Percentiles rank a stretch among this genome's conserved stretches.
Evolutionary conservation across 306 rosid species (phyloP).

Genomic region (Astragalus membranaceus): DNA sequence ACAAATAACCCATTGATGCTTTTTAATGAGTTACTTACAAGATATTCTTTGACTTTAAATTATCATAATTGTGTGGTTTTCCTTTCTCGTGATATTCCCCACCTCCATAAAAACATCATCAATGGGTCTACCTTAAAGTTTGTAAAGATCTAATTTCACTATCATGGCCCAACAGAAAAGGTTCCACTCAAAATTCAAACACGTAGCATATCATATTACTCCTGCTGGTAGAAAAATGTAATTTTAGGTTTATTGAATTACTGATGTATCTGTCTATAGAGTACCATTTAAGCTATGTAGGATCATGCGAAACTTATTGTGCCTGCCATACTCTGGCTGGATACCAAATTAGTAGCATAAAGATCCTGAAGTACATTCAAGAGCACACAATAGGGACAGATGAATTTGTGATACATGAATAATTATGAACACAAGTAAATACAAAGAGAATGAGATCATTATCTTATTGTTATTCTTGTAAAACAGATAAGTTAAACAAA

Average conservation of each 20-base stretch:
- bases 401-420: conserved; percentile 14
- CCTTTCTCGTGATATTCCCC: conserved; percentile 14
- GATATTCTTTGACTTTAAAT: not conserved
- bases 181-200: conserved; percentile 1
- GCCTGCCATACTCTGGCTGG: not conserved
- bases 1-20: not conserved
- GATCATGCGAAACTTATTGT: conserved; percentile 3
- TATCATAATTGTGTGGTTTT: conserved; percentile 18
- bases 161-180: not conserved
- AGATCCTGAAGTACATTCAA: not conserved
- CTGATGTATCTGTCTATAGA: too few species aligned
- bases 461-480: conserved; percentile 10
- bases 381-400: not conserved
- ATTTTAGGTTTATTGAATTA: too few species aligned
- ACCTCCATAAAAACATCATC: not conserved
- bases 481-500: conserved; percentile 36
- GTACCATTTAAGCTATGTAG: not conserved
- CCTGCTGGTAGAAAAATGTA: too few species aligned
- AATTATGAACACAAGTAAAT: conserved; percentile 23
- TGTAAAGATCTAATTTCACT: not conserved
- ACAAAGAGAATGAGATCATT: conserved; percentile 18
- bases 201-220: not conserved
- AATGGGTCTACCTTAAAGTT: not conserved
- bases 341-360: not conserved
- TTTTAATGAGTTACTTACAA: conserved; percentile 4